A percentile compares a stretch with the other conserved stretches of the same genome.
Evolutionary conservation across 495 filamentous ascomycete genomes (phyloP).

Genomic region (Paragyromitra xinjiangensis): DNA sequence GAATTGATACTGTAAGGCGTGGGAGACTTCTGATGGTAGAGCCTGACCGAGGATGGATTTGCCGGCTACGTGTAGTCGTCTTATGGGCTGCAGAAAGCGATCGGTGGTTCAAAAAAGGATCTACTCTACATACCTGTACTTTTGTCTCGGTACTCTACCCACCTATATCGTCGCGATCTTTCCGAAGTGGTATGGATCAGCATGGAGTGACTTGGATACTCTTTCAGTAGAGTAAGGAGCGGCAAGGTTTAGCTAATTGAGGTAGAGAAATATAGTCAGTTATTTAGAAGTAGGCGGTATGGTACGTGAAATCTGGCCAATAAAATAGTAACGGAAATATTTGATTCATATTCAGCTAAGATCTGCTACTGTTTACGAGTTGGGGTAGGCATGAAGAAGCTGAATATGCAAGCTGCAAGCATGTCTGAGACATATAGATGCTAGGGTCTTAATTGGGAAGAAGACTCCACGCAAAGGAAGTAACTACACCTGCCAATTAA

Average conservation of each 20-base stretch:
- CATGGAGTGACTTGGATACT: neutral
- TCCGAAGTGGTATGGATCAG: neutral
- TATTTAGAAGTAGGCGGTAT: too few species aligned
- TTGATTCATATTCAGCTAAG: too few species aligned
- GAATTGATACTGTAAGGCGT: neutral
- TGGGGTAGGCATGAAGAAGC: too few species aligned
- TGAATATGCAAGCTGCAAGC: too few species aligned
- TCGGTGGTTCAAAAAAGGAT: neutral
- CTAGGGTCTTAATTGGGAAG: too few species aligned
- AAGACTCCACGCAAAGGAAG: too few species aligned
- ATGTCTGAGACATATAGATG: too few species aligned
- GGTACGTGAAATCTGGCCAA: too few species aligned
- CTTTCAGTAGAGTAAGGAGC: neutral
- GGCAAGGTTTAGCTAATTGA: neutral
- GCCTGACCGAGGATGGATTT: too few species aligned
- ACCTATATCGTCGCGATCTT: neutral
- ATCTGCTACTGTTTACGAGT: too few species aligned
- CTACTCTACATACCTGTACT: neutral
- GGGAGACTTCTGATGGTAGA: neutral
- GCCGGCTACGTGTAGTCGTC: neutral
- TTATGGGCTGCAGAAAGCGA: neutral
- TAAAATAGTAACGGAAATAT: too few species aligned
- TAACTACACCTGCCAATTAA: too few species aligned
- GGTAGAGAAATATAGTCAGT: neutral
- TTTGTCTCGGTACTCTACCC: neutral